Percentiles rank a stretch among this genome's conserved stretches.
Evolutionary conservation across 495 filamentous ascomycete species (phyloP).

Genomic region (Viridothelium virens): DNA sequence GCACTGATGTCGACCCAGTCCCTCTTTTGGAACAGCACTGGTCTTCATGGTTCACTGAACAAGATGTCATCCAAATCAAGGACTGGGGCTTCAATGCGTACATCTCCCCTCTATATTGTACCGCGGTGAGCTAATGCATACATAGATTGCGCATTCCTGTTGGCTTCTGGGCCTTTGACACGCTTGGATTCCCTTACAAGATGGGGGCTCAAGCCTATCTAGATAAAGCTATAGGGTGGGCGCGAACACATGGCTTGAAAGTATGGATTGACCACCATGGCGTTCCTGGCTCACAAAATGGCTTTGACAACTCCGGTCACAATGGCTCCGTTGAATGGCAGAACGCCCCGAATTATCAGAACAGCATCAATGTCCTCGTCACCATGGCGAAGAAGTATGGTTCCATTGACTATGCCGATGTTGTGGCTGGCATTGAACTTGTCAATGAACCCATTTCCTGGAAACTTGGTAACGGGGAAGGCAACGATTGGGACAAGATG

Average conservation of each 20-base stretch:
- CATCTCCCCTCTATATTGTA: constrained; percentile 2
- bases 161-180: constrained; percentile 41
- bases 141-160: constrained; percentile 36
- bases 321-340: constrained; percentile 36
- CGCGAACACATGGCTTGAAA: constrained; percentile 33
- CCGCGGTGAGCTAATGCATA: neutral
- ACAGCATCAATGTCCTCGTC: constrained; percentile 33
- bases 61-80: constrained; percentile 31
- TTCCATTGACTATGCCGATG: constrained; percentile 35
- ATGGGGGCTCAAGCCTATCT: constrained; percentile 36
- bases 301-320: constrained; percentile 39
- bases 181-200: constrained; percentile 32
- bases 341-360: constrained; percentile 30
- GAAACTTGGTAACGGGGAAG: constrained; percentile 9
- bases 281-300: constrained; percentile 40
- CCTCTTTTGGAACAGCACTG: constrained; percentile 31
- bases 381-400: constrained; percentile 41
- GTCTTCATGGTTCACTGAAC: constrained; percentile 35
- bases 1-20: constrained; percentile 20
- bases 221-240: constrained; percentile 39
- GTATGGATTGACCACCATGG: constrained; percentile 39
- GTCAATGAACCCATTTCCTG: constrained; percentile 38
- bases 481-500: constrained; percentile 31
- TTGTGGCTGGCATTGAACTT: constrained; percentile 39
- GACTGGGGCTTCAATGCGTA: constrained; percentile 37